Evolutionary conservation across 306 rosid genomes (phyloP).

Genomic region (Leucaena leucocephala): DNA sequence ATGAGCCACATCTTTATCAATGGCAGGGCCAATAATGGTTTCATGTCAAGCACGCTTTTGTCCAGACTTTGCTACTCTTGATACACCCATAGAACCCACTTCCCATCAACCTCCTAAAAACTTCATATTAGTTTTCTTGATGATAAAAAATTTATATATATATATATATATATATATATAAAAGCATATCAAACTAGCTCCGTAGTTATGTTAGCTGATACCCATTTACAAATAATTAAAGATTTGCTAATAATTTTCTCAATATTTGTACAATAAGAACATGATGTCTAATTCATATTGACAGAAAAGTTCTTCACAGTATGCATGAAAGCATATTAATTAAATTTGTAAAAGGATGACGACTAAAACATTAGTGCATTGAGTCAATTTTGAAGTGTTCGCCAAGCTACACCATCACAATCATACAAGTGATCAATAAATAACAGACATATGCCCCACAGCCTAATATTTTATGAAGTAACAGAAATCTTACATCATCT

Average conservation of each 20-base stretch:
- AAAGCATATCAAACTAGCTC: constrained; percentile 14
- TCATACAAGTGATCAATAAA: constrained; percentile 10
- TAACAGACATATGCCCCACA: constrained; percentile 27
- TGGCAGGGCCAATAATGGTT: constrained; percentile 87
- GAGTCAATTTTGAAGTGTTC: constrained; percentile 20
- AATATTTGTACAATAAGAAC: not conserved
- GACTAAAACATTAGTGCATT: constrained; percentile 12
- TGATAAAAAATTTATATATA: too few species aligned
- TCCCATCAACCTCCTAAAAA: constrained; percentile 60
- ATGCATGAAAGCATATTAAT: not conserved
- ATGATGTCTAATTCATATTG: constrained; percentile 6
- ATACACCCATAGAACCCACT: constrained; percentile 34
- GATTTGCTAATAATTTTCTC: constrained; percentile 8
- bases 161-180: too few species aligned
- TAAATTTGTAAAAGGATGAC: constrained; percentile 4
- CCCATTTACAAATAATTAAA: constrained; percentile 9
- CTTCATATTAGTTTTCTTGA: constrained; percentile 14
- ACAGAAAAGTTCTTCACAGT: not conserved
- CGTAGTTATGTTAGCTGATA: not conserved
- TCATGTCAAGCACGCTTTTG: constrained; percentile 68
- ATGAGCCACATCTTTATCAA: constrained; percentile 84
- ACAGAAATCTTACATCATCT: constrained; percentile 71
- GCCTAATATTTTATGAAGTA: constrained; percentile 21
- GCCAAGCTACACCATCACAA: constrained; percentile 2
- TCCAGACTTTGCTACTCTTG: constrained; percentile 44